Percentiles rank a stretch among this genome's conserved stretches.
These are phyloP conservation scores for Coemansia sp. DNA, from an alignment of 192 early-diverging fungal genomes.

Conservation along the genomic window DNA sequence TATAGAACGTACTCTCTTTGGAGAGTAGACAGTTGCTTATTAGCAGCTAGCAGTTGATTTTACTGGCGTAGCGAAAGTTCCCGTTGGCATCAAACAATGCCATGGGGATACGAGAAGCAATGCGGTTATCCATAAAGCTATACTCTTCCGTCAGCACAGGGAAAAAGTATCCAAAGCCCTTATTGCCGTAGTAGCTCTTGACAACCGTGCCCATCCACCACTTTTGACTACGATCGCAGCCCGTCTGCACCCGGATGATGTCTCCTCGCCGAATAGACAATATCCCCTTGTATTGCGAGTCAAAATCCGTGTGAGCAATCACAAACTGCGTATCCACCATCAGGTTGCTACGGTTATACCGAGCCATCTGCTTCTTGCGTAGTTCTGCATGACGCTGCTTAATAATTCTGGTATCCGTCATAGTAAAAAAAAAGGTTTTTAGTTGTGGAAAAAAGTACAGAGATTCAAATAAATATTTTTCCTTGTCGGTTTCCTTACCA, in stretches of 20 bases:
- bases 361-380: background rate
- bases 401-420: background rate
- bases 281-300: slow-evolving; percentile 32
- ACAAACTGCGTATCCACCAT: slow-evolving; percentile 42
- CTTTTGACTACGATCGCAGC: slow-evolving; percentile 22
- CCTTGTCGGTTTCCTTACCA: too few relatives aligned
- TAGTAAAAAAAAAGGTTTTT: slow-evolving; percentile 7
- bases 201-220: slow-evolving; percentile 45
- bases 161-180: slow-evolving; percentile 46
- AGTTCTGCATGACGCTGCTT: slow-evolving; percentile 4
- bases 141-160: slow-evolving; percentile 38
- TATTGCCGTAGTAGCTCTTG: slow-evolving; percentile 39
- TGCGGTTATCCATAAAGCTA: slow-evolving; percentile 44
- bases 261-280: slow-evolving; percentile 38
- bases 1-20: too few relatives aligned
- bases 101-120: slow-evolving; percentile 40
- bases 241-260: slow-evolving; percentile 33
- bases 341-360: slow-evolving; percentile 19
- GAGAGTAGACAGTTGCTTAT: background rate
- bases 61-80: slow-evolving; percentile 14
- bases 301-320: slow-evolving; percentile 35
- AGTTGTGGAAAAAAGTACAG: too few relatives aligned
- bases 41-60: slow-evolving; percentile 10
- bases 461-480: too few relatives aligned
- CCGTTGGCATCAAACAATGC: slow-evolving; percentile 17